Conservation (phyloP, 2,329 filamentous ascomycete species). For the Dothidotthia symphoricarpi region DNA sequence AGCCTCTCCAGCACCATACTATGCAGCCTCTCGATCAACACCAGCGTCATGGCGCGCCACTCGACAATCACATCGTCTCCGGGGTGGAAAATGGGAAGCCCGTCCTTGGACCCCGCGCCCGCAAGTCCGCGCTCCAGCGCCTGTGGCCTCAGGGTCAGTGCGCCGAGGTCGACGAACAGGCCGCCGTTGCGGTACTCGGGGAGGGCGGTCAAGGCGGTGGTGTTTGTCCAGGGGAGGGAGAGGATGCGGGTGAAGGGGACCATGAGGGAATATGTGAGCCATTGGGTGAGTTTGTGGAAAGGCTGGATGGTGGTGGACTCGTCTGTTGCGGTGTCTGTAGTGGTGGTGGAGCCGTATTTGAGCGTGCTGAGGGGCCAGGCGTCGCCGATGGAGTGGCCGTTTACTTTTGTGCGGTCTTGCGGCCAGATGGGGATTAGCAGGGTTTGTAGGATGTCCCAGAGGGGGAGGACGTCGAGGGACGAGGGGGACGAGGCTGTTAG, state of each 20-base stretch:
- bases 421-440: slow-evolving; percentile 87
- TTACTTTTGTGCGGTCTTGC: slow-evolving; percentile 74
- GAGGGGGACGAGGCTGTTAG: slow-evolving; percentile 13
- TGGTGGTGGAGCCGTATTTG: slow-evolving; percentile 56
- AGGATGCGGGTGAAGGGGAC: slow-evolving; percentile 82
- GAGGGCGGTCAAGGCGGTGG: slow-evolving; percentile 80
- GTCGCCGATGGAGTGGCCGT: slow-evolving; percentile 81
- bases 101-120: slow-evolving; percentile 56
- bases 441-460: slow-evolving; percentile 87
- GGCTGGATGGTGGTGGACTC: slow-evolving; percentile 63
- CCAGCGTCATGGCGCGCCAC: slow-evolving; percentile 71
- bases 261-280: slow-evolving; percentile 93
- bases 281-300: slow-evolving; percentile 88
- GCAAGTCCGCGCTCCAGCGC: slow-evolving; percentile 68
- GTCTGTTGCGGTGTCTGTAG: slow-evolving; percentile 56
- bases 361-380: slow-evolving; percentile 85
- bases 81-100: slow-evolving; percentile 67
- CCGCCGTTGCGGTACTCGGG: slow-evolving; percentile 93
- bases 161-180: slow-evolving; percentile 79
- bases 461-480: slow-evolving; percentile 68
- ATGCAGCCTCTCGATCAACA: slow-evolving; percentile 68
- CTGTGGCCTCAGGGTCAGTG: slow-evolving; percentile 68
- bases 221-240: slow-evolving; percentile 75
- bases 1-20: slow-evolving; percentile 66
- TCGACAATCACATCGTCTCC: slow-evolving; percentile 75